A percentile compares a stretch with the other conserved stretches of the same genome.
These are phyloP conservation scores for Suhomyces maxii DNA, from an alignment of 1,139 yeast species.

Conservation along the genomic window DNA sequence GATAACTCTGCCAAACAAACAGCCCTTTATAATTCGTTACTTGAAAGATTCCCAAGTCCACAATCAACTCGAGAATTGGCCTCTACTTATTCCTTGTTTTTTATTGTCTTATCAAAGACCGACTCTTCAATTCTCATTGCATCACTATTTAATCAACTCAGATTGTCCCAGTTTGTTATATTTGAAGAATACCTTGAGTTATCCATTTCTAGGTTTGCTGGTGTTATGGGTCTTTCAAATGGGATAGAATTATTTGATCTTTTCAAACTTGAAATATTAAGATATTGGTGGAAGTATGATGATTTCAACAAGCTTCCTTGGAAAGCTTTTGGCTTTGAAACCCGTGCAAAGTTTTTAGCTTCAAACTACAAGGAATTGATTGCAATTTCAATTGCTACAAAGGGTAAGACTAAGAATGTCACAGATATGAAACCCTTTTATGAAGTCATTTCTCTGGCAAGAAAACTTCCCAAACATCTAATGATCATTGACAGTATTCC, in stretches of 20 bases:
- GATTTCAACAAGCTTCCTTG: conserved; percentile 40
- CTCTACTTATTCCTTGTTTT: conserved; percentile 39
- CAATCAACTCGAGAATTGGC: conserved; percentile 39
- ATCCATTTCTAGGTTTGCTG: conserved; percentile 26
- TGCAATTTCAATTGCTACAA: conserved; percentile 34
- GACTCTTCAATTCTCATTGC: conserved; percentile 31
- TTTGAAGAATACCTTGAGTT: conserved; percentile 30
- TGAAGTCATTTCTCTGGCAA: not conserved
- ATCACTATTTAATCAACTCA: conserved; percentile 43
- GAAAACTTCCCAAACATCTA: conserved; percentile 5
- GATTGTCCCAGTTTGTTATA: conserved; percentile 34
- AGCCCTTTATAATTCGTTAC: conserved; percentile 31
- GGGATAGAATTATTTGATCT: conserved; percentile 28
- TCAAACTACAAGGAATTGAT: conserved; percentile 34
- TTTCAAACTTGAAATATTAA: conserved; percentile 33
- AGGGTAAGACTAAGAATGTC: conserved; percentile 7
- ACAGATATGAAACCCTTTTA: not conserved
- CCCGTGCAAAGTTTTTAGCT: conserved; percentile 25
- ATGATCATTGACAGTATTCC: conserved; percentile 38
- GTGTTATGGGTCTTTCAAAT: conserved; percentile 12
- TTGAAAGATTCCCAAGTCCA: conserved; percentile 32
- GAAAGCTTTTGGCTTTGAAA: conserved; percentile 32
- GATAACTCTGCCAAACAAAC: conserved; percentile 19
- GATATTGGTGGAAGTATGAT: conserved; percentile 43
- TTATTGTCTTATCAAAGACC: conserved; percentile 29